Percentiles rank a stretch among this genome's conserved stretches.
Evolutionary conservation across 2,329 filamentous ascomycete genomes (phyloP).

Genomic region (Apiospora marii): DNA sequence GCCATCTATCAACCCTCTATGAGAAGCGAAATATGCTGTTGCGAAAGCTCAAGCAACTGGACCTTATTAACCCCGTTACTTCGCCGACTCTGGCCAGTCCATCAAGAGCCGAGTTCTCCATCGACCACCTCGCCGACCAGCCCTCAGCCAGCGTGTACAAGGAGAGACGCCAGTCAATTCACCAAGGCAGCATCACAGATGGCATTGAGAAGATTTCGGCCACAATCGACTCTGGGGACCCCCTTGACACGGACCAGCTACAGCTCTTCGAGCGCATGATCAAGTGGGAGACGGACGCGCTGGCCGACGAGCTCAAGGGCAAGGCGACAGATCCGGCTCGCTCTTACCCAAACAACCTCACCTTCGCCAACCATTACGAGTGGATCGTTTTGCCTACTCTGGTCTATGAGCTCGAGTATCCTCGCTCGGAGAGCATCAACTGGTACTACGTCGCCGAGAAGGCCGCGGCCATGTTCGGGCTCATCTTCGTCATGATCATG

Average conservation of each 20-base stretch:
- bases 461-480: slow-evolving; percentile 71
- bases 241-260: slow-evolving; percentile 69
- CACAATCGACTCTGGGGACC: slow-evolving; percentile 66
- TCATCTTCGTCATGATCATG: slow-evolving; percentile 81
- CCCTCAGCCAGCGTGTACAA: slow-evolving; percentile 51
- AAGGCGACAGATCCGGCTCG: slow-evolving; percentile 59
- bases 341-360: slow-evolving; percentile 75
- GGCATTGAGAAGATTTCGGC: slow-evolving; percentile 68
- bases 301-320: slow-evolving; percentile 71
- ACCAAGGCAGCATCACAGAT: slow-evolving; percentile 39
- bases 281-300: slow-evolving; percentile 69
- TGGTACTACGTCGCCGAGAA: slow-evolving; percentile 82
- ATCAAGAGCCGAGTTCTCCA: slow-evolving; percentile 50
- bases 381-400: slow-evolving; percentile 79
- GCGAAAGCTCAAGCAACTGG: slow-evolving; percentile 63
- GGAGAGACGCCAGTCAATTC: slow-evolving; percentile 52
- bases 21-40: slow-evolving; percentile 56
- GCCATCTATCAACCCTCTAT: slow-evolving; percentile 70
- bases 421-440: slow-evolving; percentile 70
- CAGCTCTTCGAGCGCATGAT: slow-evolving; percentile 71
- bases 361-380: slow-evolving; percentile 69
- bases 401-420: slow-evolving; percentile 82
- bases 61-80: slow-evolving; percentile 56
- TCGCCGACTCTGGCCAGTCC: slow-evolving; percentile 53
- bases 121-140: slow-evolving; percentile 51